Conservation (phyloP, 176 grass and related monocot genomes). For the Triticum urartu region DNA sequence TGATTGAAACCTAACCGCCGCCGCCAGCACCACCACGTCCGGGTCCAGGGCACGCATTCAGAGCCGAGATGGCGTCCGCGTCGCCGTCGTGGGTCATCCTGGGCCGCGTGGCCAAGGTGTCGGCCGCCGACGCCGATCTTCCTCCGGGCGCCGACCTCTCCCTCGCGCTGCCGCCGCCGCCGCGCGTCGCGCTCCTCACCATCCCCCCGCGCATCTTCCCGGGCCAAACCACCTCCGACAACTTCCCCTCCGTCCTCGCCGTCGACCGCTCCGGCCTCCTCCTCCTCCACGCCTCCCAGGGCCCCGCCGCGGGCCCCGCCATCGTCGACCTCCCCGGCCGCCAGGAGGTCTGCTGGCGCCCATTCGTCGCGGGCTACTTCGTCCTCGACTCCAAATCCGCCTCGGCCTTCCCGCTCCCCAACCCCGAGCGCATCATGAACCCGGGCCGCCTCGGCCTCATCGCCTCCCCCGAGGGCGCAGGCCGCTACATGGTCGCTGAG, state of each 20-base stretch:
- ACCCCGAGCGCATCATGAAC: background rate
- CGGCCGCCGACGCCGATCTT: background rate
- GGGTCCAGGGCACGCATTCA: too few species aligned
- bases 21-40: background rate
- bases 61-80: background rate
- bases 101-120: background rate
- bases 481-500: background rate
- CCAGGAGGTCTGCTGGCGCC: background rate
- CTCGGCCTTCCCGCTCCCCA: background rate
- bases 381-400: conserved; percentile 9
- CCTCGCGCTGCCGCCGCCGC: background rate
- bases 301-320: background rate
- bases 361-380: conserved; percentile 11
- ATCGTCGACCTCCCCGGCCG: background rate
- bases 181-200: conserved; percentile 8
- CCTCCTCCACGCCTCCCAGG: conserved; percentile 11
- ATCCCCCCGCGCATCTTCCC: conserved; percentile 15
- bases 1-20: too few species aligned
- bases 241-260: conserved; percentile 4
- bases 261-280: conserved; percentile 22
- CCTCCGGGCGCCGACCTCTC: conserved; percentile 9
- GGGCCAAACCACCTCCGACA: background rate
- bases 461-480: too few species aligned
- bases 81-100: conserved; percentile 17
- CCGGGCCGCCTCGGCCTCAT: background rate